A percentile compares a stretch with the other conserved stretches of the same genome.
phyloP scores from a whole-genome alignment of 1,284 basidiomycete species.

The Rhodotorula sp. region DNA sequence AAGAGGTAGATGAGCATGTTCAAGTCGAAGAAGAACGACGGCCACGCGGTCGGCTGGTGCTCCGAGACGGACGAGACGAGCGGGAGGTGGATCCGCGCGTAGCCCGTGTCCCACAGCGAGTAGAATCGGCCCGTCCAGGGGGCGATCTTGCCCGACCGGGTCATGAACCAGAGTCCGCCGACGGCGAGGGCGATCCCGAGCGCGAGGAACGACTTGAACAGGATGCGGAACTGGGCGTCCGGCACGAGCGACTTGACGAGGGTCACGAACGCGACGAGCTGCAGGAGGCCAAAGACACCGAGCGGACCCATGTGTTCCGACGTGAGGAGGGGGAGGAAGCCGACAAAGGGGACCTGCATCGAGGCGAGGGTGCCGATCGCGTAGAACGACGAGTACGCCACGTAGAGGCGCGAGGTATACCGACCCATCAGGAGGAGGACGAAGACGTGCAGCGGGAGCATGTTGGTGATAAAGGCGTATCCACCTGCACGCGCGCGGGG shows the following conservation, averaged over 20 bases:
- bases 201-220: constrained; percentile 70
- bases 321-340: constrained; percentile 96
- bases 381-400: constrained; percentile 97
- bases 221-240: constrained; percentile 86
- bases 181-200: constrained; percentile 61
- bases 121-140: constrained; percentile 99
- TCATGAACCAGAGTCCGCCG: constrained; percentile 56
- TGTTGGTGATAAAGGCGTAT: constrained; percentile 99
- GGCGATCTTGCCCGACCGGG: constrained; percentile 93
- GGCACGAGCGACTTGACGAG: constrained; percentile 85
- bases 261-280: constrained; percentile 92
- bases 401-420: constrained; percentile 87
- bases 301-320: constrained; percentile 99
- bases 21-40: constrained; percentile 98
- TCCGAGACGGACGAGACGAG: constrained; percentile 99
- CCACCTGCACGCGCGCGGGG: constrained; percentile 60
- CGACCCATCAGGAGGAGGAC: constrained; percentile 96
- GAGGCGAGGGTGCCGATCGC: constrained; percentile 93
- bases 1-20: constrained; percentile 97
- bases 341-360: constrained; percentile 99
- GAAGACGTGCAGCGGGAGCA: constrained; percentile 95
- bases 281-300: constrained; percentile 95
- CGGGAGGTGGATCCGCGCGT: constrained; percentile 58
- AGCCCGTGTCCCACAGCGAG: constrained; percentile 98
- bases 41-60: constrained; percentile 99